Percentiles rank a stretch among this genome's conserved stretches.
phyloP scores from a whole-genome alignment of 2,329 filamentous ascomycete genomes.

The Biscogniauxia mediterranea region DNA sequence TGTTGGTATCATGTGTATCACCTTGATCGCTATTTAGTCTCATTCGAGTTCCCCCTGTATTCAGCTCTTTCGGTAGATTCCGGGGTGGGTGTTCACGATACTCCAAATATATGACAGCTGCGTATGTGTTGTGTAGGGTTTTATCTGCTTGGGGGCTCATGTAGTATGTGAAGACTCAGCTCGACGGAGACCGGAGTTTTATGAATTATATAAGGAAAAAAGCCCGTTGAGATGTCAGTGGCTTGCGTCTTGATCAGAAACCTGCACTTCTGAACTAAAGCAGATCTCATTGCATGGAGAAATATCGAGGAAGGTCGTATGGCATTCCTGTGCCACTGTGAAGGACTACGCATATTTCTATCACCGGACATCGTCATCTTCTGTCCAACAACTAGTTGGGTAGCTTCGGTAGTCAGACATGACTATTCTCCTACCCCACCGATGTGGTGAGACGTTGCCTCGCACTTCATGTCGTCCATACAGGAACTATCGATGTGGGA shows the following conservation, averaged over 20 bases:
- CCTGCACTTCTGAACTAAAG: no score
- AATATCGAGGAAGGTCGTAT: not conserved
- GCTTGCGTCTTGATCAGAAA: no score
- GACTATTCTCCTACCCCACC: not conserved
- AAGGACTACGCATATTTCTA: not conserved
- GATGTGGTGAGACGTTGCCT: not conserved
- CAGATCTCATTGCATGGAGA: no score
- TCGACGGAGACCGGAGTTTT: no score
- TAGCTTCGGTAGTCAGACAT: not conserved
- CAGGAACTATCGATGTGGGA: not conserved
- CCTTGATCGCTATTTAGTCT: not conserved
- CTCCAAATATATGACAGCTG: not conserved
- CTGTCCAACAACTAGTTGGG: not conserved
- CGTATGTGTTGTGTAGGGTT: not conserved
- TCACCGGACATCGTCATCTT: not conserved
- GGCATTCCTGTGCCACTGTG: not conserved
- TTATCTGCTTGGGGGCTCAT: not conserved
- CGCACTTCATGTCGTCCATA: not conserved
- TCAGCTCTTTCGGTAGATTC: not conserved
- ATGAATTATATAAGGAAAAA: no score
- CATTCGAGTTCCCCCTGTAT: not conserved
- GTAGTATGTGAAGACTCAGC: no score
- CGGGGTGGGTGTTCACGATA: not conserved
- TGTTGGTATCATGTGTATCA: not conserved
- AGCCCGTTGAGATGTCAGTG: no score